A percentile compares a stretch with the other conserved stretches of the same genome.
These are phyloP conservation scores for Blakeslea trispora DNA, from an alignment of 371 early-diverging fungal species.

Conservation along the genomic window DNA sequence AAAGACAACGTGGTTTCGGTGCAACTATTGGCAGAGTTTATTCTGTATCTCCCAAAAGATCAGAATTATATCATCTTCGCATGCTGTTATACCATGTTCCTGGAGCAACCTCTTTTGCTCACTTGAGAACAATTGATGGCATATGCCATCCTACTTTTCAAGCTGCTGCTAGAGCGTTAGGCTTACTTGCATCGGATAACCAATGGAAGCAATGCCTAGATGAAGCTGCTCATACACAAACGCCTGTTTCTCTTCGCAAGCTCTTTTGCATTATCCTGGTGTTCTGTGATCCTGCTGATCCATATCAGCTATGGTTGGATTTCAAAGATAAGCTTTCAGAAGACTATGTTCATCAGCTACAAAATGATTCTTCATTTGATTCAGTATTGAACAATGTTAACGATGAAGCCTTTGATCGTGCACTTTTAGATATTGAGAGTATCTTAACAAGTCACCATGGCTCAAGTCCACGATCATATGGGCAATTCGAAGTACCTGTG, in stretches of 20 bases:
- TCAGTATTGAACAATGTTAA: background rate
- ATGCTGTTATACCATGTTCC: constrained; percentile 13
- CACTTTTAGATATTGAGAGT: too few species aligned
- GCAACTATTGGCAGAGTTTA: constrained; percentile 20
- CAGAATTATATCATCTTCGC: constrained; percentile 22
- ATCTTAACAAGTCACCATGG: too few species aligned
- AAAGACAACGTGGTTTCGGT: background rate
- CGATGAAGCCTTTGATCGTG: too few species aligned
- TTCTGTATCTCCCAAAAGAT: constrained; percentile 21
- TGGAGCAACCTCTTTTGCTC: constrained; percentile 18
- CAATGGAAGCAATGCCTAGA: constrained; percentile 14
- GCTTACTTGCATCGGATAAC: constrained; percentile 12
- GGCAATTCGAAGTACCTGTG: too few species aligned
- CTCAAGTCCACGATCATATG: too few species aligned
- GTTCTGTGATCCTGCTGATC: background rate
- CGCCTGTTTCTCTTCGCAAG: constrained; percentile 1
- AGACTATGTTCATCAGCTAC: background rate
- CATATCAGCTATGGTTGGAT: background rate
- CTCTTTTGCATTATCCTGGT: constrained; percentile 17
- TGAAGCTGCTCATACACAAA: constrained; percentile 13
- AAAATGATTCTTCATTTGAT: background rate
- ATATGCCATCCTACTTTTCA: constrained; percentile 7
- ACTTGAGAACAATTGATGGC: constrained; percentile 16
- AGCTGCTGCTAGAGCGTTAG: constrained; percentile 16
- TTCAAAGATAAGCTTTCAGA: background rate